Evolutionary conservation across 176 grass and related monocot species (phyloP).

Genomic region (Aechmea fasciata): DNA sequence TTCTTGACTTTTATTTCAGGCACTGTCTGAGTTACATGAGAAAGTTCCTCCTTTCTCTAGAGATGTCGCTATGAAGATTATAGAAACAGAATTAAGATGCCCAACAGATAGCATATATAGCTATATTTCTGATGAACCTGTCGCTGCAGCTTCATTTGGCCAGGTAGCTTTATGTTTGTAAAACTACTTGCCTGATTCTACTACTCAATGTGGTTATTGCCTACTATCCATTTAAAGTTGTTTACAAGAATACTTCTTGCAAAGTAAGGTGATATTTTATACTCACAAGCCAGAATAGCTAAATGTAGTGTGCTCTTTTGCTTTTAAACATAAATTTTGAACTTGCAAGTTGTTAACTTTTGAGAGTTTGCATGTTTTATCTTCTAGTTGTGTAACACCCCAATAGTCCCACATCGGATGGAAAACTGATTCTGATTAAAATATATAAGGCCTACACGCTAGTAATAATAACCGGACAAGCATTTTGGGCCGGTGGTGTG

Average conservation of each 20-base stretch:
- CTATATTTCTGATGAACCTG: constrained; percentile 72
- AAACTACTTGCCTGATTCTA: background rate
- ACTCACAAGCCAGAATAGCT: no score
- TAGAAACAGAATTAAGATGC: constrained; percentile 58
- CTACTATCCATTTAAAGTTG: background rate
- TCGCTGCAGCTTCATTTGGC: constrained; percentile 85
- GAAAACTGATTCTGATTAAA: no score
- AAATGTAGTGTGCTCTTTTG: no score
- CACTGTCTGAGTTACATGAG: constrained; percentile 75
- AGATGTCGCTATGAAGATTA: constrained; percentile 68
- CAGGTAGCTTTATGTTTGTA: constrained; percentile 41
- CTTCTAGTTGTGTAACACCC: no score
- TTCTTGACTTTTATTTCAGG: constrained; percentile 34
- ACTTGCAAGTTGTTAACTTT: no score
- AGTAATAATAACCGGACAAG: no score
- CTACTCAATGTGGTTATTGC: background rate
- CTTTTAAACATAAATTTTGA: no score
- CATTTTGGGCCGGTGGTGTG: no score
- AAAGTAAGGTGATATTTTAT: background rate
- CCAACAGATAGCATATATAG: constrained; percentile 54
- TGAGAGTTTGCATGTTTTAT: no score
- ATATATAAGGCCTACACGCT: no score
- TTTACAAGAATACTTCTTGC: background rate
- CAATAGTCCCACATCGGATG: no score
- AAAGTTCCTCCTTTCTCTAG: constrained; percentile 74